Evolutionary conservation across 2,329 filamentous ascomycete genomes (phyloP), one percentile per base, ranked within the genome.

Genomic region (Monascus ruber): DNA sequence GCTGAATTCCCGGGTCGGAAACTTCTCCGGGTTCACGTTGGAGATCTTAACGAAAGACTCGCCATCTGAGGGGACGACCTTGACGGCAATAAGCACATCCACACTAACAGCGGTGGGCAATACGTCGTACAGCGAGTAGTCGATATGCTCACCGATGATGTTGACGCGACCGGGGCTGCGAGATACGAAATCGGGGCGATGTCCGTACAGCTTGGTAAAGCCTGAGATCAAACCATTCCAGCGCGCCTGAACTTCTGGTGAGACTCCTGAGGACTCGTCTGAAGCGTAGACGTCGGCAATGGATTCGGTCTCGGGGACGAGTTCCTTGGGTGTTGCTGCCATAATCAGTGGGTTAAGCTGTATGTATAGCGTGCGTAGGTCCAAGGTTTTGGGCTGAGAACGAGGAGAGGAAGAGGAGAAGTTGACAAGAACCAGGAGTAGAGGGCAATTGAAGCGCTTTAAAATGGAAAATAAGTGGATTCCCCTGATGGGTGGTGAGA

Each of bases 121-220:
- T 43, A 95, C 88, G 51, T 91, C 81, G 70, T 96, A 98, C 17
- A 98, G 77, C 9, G 86, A 94, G 69, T 98, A 98, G 69, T 98
- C 91, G 55, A 98, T 94, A 69, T 98, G 91, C 73, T 98, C 91
- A 62, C 91, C 91, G 59, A 98, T 95, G 56, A 98, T 91, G 69
- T 96, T 96, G 49, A 98, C 91, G 49, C 91, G 78, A 43, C 91
- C 91, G 1, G 91, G 91, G 40, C 88, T 94, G 46, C 91, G 81
- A 6, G 89, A 77, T 17, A 96, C 78, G 54, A 94, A 95, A 42
- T 83, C 74, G 31, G 88, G 79, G 10, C 72, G 67, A 37, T 77
- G 72, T 50, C 78, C 80, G 64, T 89, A 94, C 33, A 66, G 68
- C 42, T 73, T 64, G 49, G 79, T 69, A 65, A 96, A 96, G 49